Evolutionary conservation across 2,329 filamentous ascomycete species (phyloP), one percentile per base, ranked within the genome.

Genomic region (Polytolypa hystricis): DNA sequence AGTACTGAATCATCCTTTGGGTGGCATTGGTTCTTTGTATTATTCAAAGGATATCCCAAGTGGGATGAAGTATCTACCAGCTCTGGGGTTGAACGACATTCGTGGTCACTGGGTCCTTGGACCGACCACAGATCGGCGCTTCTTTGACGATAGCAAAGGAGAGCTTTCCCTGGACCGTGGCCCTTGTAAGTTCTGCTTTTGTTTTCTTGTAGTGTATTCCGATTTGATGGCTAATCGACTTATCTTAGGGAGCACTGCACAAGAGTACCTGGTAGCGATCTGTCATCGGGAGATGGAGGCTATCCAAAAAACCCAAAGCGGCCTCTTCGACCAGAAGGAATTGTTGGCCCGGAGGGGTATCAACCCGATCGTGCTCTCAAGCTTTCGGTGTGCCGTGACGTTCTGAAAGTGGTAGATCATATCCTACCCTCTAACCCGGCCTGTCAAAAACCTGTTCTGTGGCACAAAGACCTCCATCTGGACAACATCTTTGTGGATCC

Each of bases 401-500:
- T 29, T 17, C 11, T 39, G 0, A 21, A 35, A 12, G 19, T 39
- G 10, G 10, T 18, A 1, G 11, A 18, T 12, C 14, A 26, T 17
- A n/a, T 38, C 16, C 11, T 33, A 4, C 35, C 35, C 10, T 8
- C 21, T 3, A 18, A 23, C n/a, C n/a, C n/a, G 17, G 11, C 11
- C 30, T 4, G 16, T 18, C 30, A 15, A 12, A 23, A n/a, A 16
- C 17, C 31, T 10, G 23, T 39, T 25, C 15, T 55, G 29, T 56
- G 53, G 49, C 50, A 53, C 36, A 41, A 47, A 39, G 49, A 54
- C 43, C 38, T 55, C 16, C 48, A 55, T 30, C 38, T 45, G 41
- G 48, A 52, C 29, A 56, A 56, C 39, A 40, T 57, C 38, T 57
- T 56, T 29, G 46, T 56, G 12, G 50, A 57, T 41, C 48, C 48